A percentile compares a stretch with the other conserved stretches of the same genome.
These are phyloP conservation scores for Fusarium cicatricum DNA, from an alignment of 2,329 filamentous ascomycete genomes.

Conservation along the genomic window DNA sequence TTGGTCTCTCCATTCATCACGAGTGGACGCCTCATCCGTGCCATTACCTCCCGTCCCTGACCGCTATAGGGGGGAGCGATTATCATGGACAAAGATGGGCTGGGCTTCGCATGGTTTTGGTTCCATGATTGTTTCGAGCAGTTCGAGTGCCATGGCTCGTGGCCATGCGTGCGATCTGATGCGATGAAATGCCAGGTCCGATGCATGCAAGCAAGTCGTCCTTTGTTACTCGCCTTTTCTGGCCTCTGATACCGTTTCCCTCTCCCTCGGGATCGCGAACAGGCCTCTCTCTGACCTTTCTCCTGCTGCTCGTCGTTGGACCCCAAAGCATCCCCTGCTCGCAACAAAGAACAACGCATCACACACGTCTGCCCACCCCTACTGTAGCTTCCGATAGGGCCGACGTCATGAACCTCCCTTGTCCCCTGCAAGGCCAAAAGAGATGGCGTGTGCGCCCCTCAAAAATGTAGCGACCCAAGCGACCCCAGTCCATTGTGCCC, in stretches of 20 bases:
- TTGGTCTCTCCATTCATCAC: constrained; percentile 31
- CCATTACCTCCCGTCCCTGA: constrained; percentile 22
- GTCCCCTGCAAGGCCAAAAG: constrained; percentile 33
- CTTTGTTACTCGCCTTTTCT: constrained; percentile 18
- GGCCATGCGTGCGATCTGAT: constrained; percentile 12
- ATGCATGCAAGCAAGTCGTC: constrained; percentile 31
- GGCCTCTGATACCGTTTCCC: constrained; percentile 32
- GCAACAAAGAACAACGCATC: constrained; percentile 33
- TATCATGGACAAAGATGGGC: constrained; percentile 19
- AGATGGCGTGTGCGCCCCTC: constrained; percentile 38
- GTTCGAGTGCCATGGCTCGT: constrained; percentile 9
- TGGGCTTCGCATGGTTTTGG: constrained; percentile 17
- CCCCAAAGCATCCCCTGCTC: constrained; percentile 25
- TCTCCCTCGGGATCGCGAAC: constrained; percentile 40
- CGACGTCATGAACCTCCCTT: constrained; percentile 40
- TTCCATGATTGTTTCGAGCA: constrained; percentile 24
- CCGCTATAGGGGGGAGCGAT: constrained; percentile 10
- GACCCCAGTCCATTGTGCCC: constrained; percentile 18
- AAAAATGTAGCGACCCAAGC: constrained; percentile 22
- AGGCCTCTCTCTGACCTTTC: constrained; percentile 41
- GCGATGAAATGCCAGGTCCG: constrained; percentile 15
- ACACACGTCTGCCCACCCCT: constrained; percentile 22
- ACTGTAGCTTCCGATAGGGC: constrained; percentile 17
- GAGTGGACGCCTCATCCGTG: constrained; percentile 41
- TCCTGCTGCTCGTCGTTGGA: constrained; percentile 32